Evolutionary conservation across 352 stramenopile species (phyloP), one percentile per base, ranked within the genome.

Genomic region (Globisporangium emineosum): DNA sequence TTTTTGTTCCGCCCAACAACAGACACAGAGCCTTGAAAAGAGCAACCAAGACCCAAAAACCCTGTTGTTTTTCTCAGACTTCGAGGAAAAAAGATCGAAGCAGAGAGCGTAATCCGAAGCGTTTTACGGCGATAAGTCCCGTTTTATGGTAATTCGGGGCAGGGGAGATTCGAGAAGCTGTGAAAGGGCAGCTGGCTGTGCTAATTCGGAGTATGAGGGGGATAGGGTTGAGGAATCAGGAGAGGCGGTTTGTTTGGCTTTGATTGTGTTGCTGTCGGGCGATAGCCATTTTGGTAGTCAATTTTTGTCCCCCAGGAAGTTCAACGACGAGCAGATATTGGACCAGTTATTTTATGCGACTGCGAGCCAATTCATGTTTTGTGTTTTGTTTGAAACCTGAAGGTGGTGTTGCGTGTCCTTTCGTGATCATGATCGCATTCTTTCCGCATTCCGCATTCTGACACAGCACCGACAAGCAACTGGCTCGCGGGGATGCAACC

Each of bases 1-100:
- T 50, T 60, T 60, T 60, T 60, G 54, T 60, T 60, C 54, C 54
- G 25, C 54, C 54, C 54, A 57, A 19, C 15, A 21, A 45, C 15
- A 45, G 15, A 45, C 7, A 47, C 13, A 45, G 15, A 45, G 37
- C 37, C 6, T 47, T 21, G 40, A 40, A 23, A 21, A 32, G 29
- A 32, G 29, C 29, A 6, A 5, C 29, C 2, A 47, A 47, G 40
- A 47, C 40, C 15, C 40, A 47, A 47, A 47, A 21, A 47, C 40
- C 40, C 29, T 32, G 29, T 47, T 45, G 37, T 47, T 47, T 47
- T 47, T 47, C 40, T 47, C 40, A 47, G 40, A 47, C 17, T 4
- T 17, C 5, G 19, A 17, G 40, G 40, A 47, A 47, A 47, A 47
- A 47, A 47, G 40, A 47, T 47, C 40, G 40, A 47, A 47, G 40